Base-by-base conservation (phyloP, 768 basidiomycete species). In the Suillus placidus region DNA sequence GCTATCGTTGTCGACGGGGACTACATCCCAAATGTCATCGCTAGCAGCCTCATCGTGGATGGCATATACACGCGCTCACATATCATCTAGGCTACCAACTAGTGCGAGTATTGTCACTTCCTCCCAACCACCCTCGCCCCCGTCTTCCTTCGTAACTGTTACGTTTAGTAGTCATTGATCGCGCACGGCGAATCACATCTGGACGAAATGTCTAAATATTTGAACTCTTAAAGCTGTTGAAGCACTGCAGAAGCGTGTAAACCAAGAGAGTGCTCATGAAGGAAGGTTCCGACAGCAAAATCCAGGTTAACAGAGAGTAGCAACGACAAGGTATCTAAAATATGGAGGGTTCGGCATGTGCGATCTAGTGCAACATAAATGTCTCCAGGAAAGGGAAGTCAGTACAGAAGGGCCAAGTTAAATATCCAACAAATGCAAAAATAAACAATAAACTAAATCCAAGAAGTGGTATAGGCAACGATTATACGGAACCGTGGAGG, bases 71-170 rank as follows among this genome's bases (percentile, higher is more conserved):
- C 66, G 2, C 68, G 54, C 8, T 62, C 72, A 14, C 69, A 69
- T 3, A 70, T 64, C 6, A 61, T 72, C 54, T 72, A 72, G n/a
- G n/a, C n/a, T n/a, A n/a, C n/a, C n/a, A n/a, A n/a, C n/a, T n/a
- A n/a, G n/a, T n/a, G n/a, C n/a, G n/a, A n/a, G 2, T 12, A 0
- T 6, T 73, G 71, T 14, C 64, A 68, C 61, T 73, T 74, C 63
- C 63, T 73, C 40, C 69, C 67, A 3, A 61, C 51, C 14, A 71
- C 63, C 1, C 65, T 69, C 66, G 0, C 67, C 69, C 2, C 62
- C 72, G 0, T 65, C 67, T 9, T 12, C 32, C 40, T 69, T 66
- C 34, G 34, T 65, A 30, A 20, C 58, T 14, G 38, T 57, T 13
- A 14, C 55, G 26, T 14, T 57, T 49, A 23, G 47, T 23, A 4